Conservation (phyloP, 495 filamentous ascomycete genomes). For the Pyronema domesticum region DNA sequence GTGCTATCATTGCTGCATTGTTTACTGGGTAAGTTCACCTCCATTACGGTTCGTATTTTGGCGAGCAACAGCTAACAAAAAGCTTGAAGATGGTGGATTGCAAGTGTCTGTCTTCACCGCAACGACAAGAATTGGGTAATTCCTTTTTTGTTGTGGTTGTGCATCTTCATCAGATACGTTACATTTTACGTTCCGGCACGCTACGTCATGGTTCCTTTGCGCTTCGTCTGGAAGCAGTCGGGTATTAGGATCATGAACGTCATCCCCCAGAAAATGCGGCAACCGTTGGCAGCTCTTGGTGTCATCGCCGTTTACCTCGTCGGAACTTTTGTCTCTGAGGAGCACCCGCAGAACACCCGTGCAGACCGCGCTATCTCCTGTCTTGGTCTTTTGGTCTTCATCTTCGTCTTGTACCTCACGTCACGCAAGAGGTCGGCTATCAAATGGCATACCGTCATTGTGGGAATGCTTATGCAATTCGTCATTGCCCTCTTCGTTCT, state of each 20-base stretch:
- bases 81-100: constrained; percentile 65
- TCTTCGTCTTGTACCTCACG: constrained; percentile 45
- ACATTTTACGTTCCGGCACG: constrained; percentile 53
- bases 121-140: constrained; percentile 59
- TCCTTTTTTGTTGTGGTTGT: constrained; percentile 66
- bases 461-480: constrained; percentile 76
- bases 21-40: constrained; percentile 17
- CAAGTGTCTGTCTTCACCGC: constrained; percentile 53
- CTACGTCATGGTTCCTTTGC: constrained; percentile 45
- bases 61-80: constrained; percentile 1
- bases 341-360: constrained; percentile 56
- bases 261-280: constrained; percentile 45
- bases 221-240: constrained; percentile 47
- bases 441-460: constrained; percentile 74
- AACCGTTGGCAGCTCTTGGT: constrained; percentile 39
- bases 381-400: constrained; percentile 60
- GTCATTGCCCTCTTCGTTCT: constrained; percentile 76
- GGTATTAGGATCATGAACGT: constrained; percentile 32
- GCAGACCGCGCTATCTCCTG: constrained; percentile 61
- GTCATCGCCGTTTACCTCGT: constrained; percentile 53
- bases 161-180: constrained; percentile 52
- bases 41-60: background rate
- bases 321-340: constrained; percentile 53
- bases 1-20: constrained; percentile 11
- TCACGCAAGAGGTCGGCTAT: constrained; percentile 54